phyloP scores from a whole-genome alignment of 2,329 filamentous ascomycete species.

The Penicillium sp. region DNA sequence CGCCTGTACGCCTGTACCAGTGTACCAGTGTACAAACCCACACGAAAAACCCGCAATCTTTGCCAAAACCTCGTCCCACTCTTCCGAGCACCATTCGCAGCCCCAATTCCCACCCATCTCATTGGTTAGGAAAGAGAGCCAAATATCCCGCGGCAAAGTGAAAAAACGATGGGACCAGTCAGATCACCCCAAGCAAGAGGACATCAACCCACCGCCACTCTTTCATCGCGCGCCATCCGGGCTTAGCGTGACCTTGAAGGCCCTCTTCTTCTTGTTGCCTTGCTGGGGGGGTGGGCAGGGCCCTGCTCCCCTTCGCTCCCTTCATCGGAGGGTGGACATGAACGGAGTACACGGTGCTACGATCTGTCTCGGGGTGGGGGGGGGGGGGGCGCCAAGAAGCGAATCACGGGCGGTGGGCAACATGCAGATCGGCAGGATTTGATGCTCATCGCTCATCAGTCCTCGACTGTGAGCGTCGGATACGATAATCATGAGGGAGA shows the following conservation, averaged over 20 bases:
- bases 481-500: background rate
- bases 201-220: conserved; percentile 8
- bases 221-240: conserved; percentile 6
- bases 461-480: too few relatives aligned
- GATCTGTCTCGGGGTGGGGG: conserved; percentile 14
- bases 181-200: background rate
- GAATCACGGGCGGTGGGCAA: conserved; percentile 11
- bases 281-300: background rate
- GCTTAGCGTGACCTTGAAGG: conserved; percentile 7
- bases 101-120: background rate
- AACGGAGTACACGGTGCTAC: background rate
- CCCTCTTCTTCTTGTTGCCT: background rate
- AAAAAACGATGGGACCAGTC: background rate
- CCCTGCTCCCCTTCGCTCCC: background rate
- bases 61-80: conserved; percentile 1
- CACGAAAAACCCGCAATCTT: background rate
- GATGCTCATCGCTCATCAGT: background rate
- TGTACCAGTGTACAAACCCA: background rate
- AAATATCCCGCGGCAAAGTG: conserved; percentile 19
- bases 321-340: background rate
- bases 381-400: background rate
- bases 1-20: too few relatives aligned
- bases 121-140: conserved; percentile 10
- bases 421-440: conserved; percentile 17
- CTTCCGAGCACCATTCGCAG: background rate